Conservation (phyloP, 2,329 filamentous ascomycete species). For the Mollisiaceae sp. region DNA sequence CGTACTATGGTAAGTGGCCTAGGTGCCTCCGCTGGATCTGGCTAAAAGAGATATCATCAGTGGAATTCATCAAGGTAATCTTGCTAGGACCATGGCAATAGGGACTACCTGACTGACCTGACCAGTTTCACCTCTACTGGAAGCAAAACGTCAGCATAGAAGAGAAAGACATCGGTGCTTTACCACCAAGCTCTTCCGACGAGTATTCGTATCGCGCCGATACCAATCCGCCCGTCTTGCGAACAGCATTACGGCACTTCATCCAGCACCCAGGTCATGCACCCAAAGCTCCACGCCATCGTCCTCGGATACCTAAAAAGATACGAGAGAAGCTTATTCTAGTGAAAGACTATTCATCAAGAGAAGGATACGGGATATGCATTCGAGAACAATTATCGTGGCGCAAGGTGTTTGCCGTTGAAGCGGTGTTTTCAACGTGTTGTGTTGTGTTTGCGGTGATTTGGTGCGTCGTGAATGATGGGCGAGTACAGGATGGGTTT, state of each 20-base stretch:
- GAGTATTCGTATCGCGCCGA: background rate
- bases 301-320: background rate
- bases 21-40: background rate
- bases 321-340: background rate
- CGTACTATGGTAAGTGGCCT: background rate
- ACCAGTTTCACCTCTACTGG: background rate
- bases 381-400: background rate
- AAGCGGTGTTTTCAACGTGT: background rate
- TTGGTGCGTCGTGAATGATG: background rate
- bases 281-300: background rate
- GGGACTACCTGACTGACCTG: background rate
- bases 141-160: background rate
- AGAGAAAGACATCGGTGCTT: background rate
- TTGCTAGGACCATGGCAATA: too few species aligned
- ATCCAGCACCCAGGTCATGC: slow-evolving; percentile 2
- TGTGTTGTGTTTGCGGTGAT: background rate
- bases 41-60: background rate
- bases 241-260: background rate
- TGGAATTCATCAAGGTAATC: background rate
- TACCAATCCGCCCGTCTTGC: background rate
- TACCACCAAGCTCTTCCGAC: background rate
- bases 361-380: background rate
- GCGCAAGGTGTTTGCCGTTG: background rate
- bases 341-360: background rate
- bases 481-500: background rate